Evolutionary conservation across 1,139 yeast species (phyloP).

Genomic region (Blastobotrys malaysiensis): DNA sequence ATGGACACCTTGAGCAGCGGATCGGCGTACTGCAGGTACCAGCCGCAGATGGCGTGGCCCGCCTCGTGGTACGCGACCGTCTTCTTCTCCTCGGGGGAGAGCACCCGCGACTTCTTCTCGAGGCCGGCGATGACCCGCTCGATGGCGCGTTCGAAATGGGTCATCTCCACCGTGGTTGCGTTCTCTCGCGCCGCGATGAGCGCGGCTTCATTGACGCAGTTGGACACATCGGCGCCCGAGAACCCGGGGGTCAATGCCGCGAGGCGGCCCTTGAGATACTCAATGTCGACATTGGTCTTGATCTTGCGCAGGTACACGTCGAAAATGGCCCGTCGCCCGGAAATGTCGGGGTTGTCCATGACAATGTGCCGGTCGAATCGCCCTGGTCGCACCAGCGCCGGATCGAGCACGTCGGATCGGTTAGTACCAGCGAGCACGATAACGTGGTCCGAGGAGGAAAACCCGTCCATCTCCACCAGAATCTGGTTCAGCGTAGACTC

Average conservation of each 20-base stretch:
- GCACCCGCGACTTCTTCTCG: conserved; percentile 80
- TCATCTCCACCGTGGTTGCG: conserved; percentile 58
- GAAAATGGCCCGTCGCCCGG: conserved; percentile 88
- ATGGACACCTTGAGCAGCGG: conserved; percentile 92
- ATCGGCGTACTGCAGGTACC: conserved; percentile 86
- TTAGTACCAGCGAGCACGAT: conserved; percentile 97
- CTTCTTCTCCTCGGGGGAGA: conserved; percentile 80
- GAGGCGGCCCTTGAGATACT: conserved; percentile 70
- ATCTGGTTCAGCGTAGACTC: conserved; percentile 94
- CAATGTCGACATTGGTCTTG: conserved; percentile 46
- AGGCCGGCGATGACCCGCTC: conserved; percentile 96
- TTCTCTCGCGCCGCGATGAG: conserved; percentile 86
- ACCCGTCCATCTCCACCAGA: conserved; percentile 97
- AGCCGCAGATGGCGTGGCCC: conserved; percentile 97
- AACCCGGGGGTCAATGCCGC: conserved; percentile 97
- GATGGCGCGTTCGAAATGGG: conserved; percentile 91
- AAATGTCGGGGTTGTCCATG: conserved; percentile 88
- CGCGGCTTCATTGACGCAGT: conserved; percentile 95
- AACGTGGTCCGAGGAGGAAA: conserved; percentile 81
- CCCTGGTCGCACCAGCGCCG: conserved; percentile 93
- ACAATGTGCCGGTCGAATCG: conserved; percentile 91
- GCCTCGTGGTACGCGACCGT: conserved; percentile 98
- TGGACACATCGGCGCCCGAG: conserved; percentile 97
- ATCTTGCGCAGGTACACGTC: conserved; percentile 74
- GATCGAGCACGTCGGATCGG: conserved; percentile 87